Conservation (phyloP, 2,329 filamentous ascomycete genomes). For the Botrytis squamosa region DNA sequence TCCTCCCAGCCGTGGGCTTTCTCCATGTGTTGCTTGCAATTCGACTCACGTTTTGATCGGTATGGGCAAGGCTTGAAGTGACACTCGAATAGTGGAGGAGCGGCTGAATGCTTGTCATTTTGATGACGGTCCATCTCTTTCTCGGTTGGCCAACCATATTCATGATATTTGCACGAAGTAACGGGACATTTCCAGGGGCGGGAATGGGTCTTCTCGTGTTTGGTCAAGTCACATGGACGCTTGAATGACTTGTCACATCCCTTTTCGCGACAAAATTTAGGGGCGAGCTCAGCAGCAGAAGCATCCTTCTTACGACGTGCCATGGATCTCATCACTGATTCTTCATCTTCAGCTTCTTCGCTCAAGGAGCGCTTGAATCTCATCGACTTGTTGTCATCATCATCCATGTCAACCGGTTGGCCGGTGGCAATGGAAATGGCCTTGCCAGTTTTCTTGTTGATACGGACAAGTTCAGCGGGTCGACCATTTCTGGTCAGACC, state of each 20-base stretch:
- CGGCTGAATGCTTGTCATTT: conserved; percentile 89
- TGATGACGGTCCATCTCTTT: conserved; percentile 95
- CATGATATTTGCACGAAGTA: conserved; percentile 81
- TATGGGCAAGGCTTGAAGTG: conserved; percentile 82
- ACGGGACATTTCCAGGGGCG: conserved; percentile 92
- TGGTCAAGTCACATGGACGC: conserved; percentile 93
- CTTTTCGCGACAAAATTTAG: conserved; percentile 71
- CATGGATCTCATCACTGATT: conserved; percentile 87
- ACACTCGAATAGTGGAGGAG: conserved; percentile 81
- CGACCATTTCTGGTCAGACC: conserved; percentile 79
- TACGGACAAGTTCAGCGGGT: conserved; percentile 78
- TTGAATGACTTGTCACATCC: conserved; percentile 91
- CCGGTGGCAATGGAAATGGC: conserved; percentile 75
- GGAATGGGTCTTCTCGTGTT: conserved; percentile 97
- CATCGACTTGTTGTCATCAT: conserved; percentile 48
- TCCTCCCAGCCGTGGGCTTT: conserved; percentile 93
- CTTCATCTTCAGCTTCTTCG: conserved; percentile 72
- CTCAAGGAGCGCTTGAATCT: conserved; percentile 66
- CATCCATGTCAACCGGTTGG: conserved; percentile 58
- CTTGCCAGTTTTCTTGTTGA: conserved; percentile 72
- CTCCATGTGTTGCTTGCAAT: conserved; percentile 99
- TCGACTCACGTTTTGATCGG: conserved; percentile 91
- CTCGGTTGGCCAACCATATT: conserved; percentile 91
- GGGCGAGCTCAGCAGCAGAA: conserved; percentile 77
- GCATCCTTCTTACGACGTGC: conserved; percentile 93